Conservation (phyloP, 1,284 basidiomycete genomes). For the Marasmius tenuissimus region DNA sequence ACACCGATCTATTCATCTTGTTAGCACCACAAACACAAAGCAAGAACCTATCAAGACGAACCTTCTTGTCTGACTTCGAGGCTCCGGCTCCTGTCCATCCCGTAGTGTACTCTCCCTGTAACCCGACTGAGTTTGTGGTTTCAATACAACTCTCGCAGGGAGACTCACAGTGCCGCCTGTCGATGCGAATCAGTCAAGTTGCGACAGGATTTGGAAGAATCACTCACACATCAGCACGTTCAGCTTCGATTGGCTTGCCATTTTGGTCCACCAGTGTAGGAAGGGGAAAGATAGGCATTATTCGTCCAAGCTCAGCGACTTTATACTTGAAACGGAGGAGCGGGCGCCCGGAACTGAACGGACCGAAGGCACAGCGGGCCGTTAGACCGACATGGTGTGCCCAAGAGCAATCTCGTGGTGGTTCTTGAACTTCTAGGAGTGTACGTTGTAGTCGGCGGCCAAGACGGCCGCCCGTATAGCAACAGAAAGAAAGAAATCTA, state of each 20-base stretch:
- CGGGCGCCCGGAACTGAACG: neutral
- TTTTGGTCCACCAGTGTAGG: constrained; percentile 17
- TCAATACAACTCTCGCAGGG: neutral
- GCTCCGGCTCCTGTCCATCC: constrained; percentile 90
- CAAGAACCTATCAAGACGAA: constrained; percentile 23
- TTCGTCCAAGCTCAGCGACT: neutral
- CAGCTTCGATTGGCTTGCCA: constrained; percentile 47
- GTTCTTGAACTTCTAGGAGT: neutral
- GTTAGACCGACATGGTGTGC: too few relatives aligned
- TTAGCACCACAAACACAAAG: constrained; percentile 1
- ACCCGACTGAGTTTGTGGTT: neutral
- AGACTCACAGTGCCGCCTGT: constrained; percentile 64
- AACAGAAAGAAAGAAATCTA: too few relatives aligned
- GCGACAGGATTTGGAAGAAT: neutral
- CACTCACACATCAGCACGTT: constrained; percentile 78
- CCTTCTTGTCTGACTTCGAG: constrained; percentile 94
- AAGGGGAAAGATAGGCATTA: neutral
- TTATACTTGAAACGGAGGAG: neutral
- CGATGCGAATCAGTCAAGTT: constrained; percentile 6
- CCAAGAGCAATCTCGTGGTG: neutral
- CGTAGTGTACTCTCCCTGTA: constrained; percentile 87
- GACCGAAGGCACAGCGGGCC: neutral
- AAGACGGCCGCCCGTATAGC: too few relatives aligned
- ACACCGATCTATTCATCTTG: constrained; percentile 59
- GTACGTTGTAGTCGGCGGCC: too few relatives aligned